A percentile compares a stretch with the other conserved stretches of the same genome.
Evolutionary conservation across 768 basidiomycete species (phyloP).

Genomic region (Suillus spraguei): DNA sequence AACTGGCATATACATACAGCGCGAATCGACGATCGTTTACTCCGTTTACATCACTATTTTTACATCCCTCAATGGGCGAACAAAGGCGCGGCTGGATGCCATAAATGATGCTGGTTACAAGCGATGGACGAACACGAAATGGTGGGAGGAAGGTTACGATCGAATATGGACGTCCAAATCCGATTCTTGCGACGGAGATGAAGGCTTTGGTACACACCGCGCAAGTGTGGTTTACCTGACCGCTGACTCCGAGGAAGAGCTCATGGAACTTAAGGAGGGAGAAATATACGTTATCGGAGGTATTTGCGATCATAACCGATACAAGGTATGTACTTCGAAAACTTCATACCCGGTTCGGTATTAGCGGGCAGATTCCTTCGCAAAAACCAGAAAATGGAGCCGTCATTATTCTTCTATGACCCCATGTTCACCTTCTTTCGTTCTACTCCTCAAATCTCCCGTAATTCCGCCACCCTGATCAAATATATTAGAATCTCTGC

Average conservation of each 20-base stretch:
- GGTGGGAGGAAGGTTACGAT: constrained; percentile 81
- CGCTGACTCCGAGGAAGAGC: constrained; percentile 87
- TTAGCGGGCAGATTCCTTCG: not conserved
- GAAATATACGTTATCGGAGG: constrained; percentile 96
- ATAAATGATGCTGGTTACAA: constrained; percentile 68
- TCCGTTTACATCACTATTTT: constrained; percentile 78
- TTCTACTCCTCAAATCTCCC: constrained; percentile 7
- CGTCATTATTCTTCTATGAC: not conserved
- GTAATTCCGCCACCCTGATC: constrained; percentile 17
- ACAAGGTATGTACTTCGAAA: constrained; percentile 62
- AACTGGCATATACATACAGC: constrained; percentile 91
- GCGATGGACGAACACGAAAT: constrained; percentile 82
- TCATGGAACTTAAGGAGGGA: constrained; percentile 78
- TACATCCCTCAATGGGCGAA: constrained; percentile 78
- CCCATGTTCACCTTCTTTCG: not conserved
- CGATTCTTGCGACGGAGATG: constrained; percentile 4
- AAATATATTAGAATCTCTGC: constrained; percentile 72
- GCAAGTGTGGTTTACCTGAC: constrained; percentile 86
- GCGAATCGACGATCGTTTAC: constrained; percentile 72
- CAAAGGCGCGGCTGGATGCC: constrained; percentile 62
- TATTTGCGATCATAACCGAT: constrained; percentile 93
- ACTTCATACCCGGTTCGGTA: not conserved
- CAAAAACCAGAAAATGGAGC: not conserved
- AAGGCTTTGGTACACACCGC: constrained; percentile 32
- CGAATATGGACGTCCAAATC: constrained; percentile 53